These are phyloP conservation scores for Ogataea hybrid DNA, from an alignment of 1,139 yeast genomes.

Conservation along the genomic window DNA sequence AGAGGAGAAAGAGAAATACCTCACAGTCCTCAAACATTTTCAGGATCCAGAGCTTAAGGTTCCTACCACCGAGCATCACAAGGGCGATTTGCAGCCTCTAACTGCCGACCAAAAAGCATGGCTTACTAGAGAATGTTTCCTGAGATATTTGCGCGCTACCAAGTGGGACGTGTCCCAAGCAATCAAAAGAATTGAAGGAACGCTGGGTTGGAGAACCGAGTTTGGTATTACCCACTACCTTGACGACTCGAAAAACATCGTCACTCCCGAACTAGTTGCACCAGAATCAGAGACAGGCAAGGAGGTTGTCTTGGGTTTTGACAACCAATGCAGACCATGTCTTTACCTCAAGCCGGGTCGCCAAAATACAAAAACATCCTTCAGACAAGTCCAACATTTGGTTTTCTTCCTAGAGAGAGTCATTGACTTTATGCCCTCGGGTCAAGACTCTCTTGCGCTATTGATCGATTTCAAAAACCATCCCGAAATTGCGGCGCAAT, in stretches of 20 bases:
- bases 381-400: conserved; percentile 87
- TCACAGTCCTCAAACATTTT: conserved; percentile 58
- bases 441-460: conserved; percentile 88
- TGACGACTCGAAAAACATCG: conserved; percentile 35
- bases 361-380: conserved; percentile 85
- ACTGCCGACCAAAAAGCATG: conserved; percentile 74
- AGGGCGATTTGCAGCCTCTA: conserved; percentile 35
- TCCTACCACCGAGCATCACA: conserved; percentile 37
- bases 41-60: conserved; percentile 35
- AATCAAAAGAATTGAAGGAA: conserved; percentile 67
- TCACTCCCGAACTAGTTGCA: conserved; percentile 58
- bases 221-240: conserved; percentile 58
- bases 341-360: conserved; percentile 86
- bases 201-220: conserved; percentile 88
- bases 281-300: conserved; percentile 85
- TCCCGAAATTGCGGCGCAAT: conserved; percentile 44
- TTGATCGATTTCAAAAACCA: conserved; percentile 85
- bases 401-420: conserved; percentile 90
- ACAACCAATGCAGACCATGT: conserved; percentile 86
- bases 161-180: conserved; percentile 80
- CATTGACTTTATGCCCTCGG: conserved; percentile 92
- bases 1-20: conserved; percentile 59
- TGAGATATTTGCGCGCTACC: conserved; percentile 86
- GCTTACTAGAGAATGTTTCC: conserved; percentile 85
- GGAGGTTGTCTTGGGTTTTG: conserved; percentile 84